Evolutionary conservation across 2,329 filamentous ascomycete genomes (phyloP).

Genomic region (Trichoderma citrinoviride): DNA sequence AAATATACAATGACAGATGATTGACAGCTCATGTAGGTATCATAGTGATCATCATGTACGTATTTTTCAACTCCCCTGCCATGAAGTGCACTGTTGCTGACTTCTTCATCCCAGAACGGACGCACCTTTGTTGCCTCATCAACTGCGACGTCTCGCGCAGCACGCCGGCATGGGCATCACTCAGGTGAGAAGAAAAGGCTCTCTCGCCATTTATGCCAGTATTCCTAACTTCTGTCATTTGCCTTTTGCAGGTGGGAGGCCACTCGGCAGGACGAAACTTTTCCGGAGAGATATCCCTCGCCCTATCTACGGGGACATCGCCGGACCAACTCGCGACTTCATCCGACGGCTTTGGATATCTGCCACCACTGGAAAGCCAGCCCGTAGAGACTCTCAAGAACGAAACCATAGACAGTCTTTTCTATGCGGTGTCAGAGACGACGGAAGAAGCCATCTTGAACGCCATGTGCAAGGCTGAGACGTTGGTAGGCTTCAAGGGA

Average conservation of each 20-base stretch:
- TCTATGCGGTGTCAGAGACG: background rate
- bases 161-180: slow-evolving; percentile 5
- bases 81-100: background rate
- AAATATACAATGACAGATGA: background rate
- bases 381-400: background rate
- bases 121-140: background rate
- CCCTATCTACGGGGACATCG: background rate
- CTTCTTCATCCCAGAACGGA: background rate
- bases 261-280: background rate
- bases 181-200: background rate
- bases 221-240: background rate
- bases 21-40: background rate
- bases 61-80: background rate
- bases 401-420: background rate
- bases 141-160: background rate
- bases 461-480: background rate
- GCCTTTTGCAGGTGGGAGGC: background rate
- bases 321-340: background rate
- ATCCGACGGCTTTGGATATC: background rate
- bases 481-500: background rate
- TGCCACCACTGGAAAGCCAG: background rate
- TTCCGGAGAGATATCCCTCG: background rate
- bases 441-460: slow-evolving; percentile 1
- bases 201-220: accelerated
- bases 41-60: background rate